These are phyloP conservation scores for Boletus subcaerulescens DNA, from an alignment of 768 basidiomycete genomes.

Conservation along the genomic window DNA sequence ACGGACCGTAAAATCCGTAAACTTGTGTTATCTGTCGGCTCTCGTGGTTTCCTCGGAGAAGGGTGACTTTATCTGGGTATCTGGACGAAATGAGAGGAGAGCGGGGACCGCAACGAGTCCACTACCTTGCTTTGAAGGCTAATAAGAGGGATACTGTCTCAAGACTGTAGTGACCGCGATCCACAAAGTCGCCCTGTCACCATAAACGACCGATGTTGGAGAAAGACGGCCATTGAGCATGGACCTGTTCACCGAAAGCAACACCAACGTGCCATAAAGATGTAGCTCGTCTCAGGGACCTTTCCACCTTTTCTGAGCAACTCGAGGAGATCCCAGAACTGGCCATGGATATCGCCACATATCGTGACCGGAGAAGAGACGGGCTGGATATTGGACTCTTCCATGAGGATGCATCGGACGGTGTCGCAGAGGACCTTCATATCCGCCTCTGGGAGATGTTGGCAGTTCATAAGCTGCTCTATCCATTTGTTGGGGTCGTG, in stretches of 20 bases:
- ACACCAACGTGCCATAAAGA: slow-evolving; percentile 86
- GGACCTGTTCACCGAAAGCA: slow-evolving; percentile 24
- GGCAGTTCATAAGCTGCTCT: slow-evolving; percentile 79
- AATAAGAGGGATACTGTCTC: slow-evolving; percentile 91
- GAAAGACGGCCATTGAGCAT: slow-evolving; percentile 25
- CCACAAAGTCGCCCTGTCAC: slow-evolving; percentile 91
- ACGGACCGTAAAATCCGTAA: slow-evolving; percentile 92
- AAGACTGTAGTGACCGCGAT: slow-evolving; percentile 92
- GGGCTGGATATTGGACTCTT: slow-evolving; percentile 97
- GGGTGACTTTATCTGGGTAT: slow-evolving; percentile 89
- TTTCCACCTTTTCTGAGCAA: slow-evolving; percentile 81
- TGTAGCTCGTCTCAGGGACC: slow-evolving; percentile 87
- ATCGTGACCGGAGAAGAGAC: slow-evolving; percentile 94
- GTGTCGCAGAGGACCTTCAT: slow-evolving; percentile 93
- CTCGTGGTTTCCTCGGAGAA: slow-evolving; percentile 94
- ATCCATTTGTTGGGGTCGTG: slow-evolving; percentile 80
- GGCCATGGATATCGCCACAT: slow-evolving; percentile 95
- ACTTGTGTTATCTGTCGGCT: slow-evolving; percentile 97
- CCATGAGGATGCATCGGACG: slow-evolving; percentile 85
- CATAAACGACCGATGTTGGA: background rate
- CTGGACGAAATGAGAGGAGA: slow-evolving; percentile 37
- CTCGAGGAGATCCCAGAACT: slow-evolving; percentile 96
- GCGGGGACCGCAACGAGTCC: background rate
- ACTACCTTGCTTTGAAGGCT: slow-evolving; percentile 83
- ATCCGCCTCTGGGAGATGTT: slow-evolving; percentile 84